These are phyloP conservation scores for Mucor irregularis DNA, from an alignment of 371 early-diverging fungal species.

Conservation along the genomic window DNA sequence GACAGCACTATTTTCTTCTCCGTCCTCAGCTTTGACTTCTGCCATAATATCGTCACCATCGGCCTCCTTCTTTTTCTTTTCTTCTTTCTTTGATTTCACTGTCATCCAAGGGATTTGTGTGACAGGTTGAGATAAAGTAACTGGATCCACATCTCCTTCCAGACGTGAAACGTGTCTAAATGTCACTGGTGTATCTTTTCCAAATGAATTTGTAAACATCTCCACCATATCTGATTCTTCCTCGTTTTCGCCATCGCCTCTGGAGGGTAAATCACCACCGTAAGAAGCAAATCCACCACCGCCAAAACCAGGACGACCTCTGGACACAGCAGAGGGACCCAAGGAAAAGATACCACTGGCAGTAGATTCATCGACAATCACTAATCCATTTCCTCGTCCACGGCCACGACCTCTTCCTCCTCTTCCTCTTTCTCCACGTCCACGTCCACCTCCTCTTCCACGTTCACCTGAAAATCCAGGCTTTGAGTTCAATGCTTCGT, in stretches of 20 bases:
- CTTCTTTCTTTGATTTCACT: slow-evolving; percentile 14
- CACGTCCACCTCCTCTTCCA: slow-evolving; percentile 29
- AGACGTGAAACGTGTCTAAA: slow-evolving; percentile 34
- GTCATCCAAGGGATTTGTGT: slow-evolving; percentile 36
- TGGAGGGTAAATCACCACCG: slow-evolving; percentile 30
- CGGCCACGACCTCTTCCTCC: slow-evolving; percentile 42
- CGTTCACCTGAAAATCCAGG: slow-evolving; percentile 5
- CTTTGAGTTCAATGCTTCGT: slow-evolving; percentile 33
- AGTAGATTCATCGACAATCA: slow-evolving; percentile 36
- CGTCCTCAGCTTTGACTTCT: slow-evolving; percentile 10
- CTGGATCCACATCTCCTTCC: slow-evolving; percentile 45
- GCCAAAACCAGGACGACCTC: slow-evolving; percentile 17
- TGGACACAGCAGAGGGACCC: slow-evolving; percentile 54
- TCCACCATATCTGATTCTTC: slow-evolving; percentile 34
- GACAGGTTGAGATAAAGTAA: slow-evolving; percentile 26
- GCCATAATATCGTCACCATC: background rate
- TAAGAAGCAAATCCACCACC: slow-evolving; percentile 38
- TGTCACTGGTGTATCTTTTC: slow-evolving; percentile 38
- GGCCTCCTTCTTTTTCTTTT: slow-evolving; percentile 1
- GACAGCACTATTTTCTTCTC: background rate
- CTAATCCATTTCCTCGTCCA: slow-evolving; percentile 34
- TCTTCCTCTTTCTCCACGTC: slow-evolving; percentile 36
- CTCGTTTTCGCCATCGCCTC: slow-evolving; percentile 26
- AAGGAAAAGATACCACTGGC: slow-evolving; percentile 73
- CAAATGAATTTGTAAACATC: slow-evolving; percentile 21